phyloP scores from a whole-genome alignment of 2,329 filamentous ascomycete genomes.

The Pseudogymnoascus verrucosus region DNA sequence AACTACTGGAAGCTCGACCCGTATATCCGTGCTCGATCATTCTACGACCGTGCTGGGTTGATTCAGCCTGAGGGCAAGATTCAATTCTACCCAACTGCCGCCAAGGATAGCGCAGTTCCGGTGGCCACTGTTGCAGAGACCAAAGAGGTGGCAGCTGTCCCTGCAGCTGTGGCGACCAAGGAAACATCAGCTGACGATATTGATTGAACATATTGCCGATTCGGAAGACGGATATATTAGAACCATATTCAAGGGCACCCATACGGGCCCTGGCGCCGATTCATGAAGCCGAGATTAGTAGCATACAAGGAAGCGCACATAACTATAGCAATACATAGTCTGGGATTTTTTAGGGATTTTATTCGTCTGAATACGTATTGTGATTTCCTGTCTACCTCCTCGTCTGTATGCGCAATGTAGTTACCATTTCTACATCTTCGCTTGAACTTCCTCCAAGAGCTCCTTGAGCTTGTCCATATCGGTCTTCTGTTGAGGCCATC shows the following conservation, averaged over 20 bases:
- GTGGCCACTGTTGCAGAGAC: background rate
- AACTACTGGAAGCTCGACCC: conserved; percentile 91
- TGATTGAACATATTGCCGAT: conserved; percentile 18
- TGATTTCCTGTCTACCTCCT: background rate
- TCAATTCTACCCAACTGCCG: conserved; percentile 54
- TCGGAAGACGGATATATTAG: background rate
- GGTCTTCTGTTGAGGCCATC: conserved; percentile 67
- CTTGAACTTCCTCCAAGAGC: conserved; percentile 74
- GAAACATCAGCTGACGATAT: conserved; percentile 24
- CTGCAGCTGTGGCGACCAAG: conserved; percentile 12
- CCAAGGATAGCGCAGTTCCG: conserved; percentile 11
- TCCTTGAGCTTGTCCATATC: conserved; percentile 81
- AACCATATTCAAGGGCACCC: conserved; percentile 3
- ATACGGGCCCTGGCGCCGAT: background rate
- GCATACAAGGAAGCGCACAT: conserved; percentile 8
- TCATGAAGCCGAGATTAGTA: background rate
- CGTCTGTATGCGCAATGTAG: background rate
- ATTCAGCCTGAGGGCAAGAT: conserved; percentile 60
- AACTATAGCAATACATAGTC: conserved; percentile 10
- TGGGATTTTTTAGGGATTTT: background rate
- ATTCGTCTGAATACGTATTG: background rate
- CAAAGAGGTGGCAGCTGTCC: conserved; percentile 5
- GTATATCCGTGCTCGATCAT: conserved; percentile 71
- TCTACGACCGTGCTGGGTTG: conserved; percentile 76
- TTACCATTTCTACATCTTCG: conserved; percentile 61